These are phyloP conservation scores for Aegle marmelos DNA, from an alignment of 345 rosid genomes.

Conservation along the genomic window DNA sequence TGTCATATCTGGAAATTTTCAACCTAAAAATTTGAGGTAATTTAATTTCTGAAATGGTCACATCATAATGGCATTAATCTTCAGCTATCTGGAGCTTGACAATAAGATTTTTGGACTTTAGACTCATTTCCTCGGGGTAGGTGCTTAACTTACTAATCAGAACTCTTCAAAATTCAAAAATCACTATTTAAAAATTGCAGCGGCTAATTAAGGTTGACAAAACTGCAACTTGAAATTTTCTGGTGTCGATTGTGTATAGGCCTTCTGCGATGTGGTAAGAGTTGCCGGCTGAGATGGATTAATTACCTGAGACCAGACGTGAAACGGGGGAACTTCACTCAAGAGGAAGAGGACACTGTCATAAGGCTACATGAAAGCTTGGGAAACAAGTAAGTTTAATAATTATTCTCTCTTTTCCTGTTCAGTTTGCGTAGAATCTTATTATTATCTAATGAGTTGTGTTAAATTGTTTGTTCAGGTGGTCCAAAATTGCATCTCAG, in stretches of 20 bases:
- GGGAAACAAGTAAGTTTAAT: conserved; percentile 67
- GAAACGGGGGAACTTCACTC: conserved; percentile 73
- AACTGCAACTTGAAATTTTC: background rate
- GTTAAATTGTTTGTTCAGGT: conserved; percentile 38
- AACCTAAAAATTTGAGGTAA: background rate
- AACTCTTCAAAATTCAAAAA: too few relatives aligned
- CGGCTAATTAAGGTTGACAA: too few relatives aligned
- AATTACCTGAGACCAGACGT: conserved; percentile 90
- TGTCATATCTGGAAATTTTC: background rate
- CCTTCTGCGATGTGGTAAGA: conserved; percentile 79
- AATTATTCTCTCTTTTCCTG: background rate
- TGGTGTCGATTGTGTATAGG: conserved; percentile 32
- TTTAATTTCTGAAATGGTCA: background rate
- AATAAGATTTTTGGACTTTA: background rate
- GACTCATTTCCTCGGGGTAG: too few relatives aligned
- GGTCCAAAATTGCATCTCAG: conserved; percentile 86
- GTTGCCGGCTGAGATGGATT: conserved; percentile 91
- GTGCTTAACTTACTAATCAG: background rate
- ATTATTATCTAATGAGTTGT: background rate
- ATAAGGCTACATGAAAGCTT: conserved; percentile 50
- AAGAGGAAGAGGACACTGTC: conserved; percentile 69
- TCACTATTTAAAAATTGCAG: too few relatives aligned
- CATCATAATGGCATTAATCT: background rate
- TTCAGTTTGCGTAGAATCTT: background rate
- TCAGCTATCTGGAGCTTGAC: background rate